Evolutionary conservation across 306 rosid species (phyloP).

Genomic region (Biancaea sappan): DNA sequence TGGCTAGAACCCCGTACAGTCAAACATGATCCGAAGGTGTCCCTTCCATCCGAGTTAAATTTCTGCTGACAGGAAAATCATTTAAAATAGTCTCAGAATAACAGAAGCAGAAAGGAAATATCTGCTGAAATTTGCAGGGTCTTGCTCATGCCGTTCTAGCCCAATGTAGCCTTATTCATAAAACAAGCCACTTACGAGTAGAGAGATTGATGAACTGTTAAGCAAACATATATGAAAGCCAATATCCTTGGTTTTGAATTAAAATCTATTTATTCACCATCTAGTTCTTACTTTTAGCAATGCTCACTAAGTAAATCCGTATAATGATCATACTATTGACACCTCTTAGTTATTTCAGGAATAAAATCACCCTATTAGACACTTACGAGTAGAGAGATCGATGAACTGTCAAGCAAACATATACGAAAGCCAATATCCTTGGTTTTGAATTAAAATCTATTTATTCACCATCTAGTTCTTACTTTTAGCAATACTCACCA

Average conservation of each 20-base stretch:
- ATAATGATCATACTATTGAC: not conserved
- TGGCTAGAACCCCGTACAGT: constrained; percentile 28
- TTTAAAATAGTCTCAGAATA: constrained; percentile 22
- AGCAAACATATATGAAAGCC: constrained; percentile 23
- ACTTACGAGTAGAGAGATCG: not conserved
- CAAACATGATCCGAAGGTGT: constrained; percentile 35
- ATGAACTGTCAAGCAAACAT: constrained; percentile 3
- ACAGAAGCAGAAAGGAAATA: constrained; percentile 15
- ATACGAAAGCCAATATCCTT: constrained; percentile 7
- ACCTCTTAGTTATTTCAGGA: not conserved
- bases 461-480: constrained; percentile 25
- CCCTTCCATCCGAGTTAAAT: constrained; percentile 40
- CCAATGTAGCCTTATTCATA: not conserved
- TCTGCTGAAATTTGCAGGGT: constrained; percentile 2
- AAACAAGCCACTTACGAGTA: constrained; percentile 7
- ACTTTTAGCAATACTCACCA: constrained; percentile 20
- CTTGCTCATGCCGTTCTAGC: constrained; percentile 13
- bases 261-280: constrained; percentile 20
- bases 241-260: not conserved
- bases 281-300: constrained; percentile 22
- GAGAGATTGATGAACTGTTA: not conserved
- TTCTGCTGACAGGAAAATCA: constrained; percentile 44
- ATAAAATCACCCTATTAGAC: no score
- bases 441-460: constrained; percentile 1
- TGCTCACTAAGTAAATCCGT: constrained; percentile 2